Conservation (phyloP, 352 stramenopile genomes). For the Phytopythium litorale region DNA sequence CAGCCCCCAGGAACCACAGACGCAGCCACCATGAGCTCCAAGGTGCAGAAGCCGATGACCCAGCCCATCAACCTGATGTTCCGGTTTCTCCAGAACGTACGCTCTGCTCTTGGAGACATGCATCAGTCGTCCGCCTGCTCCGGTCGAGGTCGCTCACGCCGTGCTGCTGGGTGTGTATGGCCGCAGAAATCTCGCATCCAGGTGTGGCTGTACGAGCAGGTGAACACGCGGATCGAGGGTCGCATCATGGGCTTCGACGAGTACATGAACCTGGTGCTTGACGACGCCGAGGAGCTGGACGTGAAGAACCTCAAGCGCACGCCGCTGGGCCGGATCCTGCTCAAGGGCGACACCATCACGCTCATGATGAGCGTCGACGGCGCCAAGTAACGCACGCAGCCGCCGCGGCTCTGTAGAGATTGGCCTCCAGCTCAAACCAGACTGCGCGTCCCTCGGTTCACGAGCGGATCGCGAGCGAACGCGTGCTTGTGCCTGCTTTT, state of each 20-base stretch:
- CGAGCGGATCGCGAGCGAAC: not conserved
- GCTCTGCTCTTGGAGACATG: not conserved
- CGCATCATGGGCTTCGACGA: slow-evolving; percentile 98
- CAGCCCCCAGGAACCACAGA: not conserved
- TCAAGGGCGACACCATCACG: slow-evolving; percentile 99
- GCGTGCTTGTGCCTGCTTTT: not conserved
- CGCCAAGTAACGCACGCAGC: slow-evolving; percentile 24
- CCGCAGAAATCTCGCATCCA: slow-evolving; percentile 94
- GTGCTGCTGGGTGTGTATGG: slow-evolving; percentile 2
- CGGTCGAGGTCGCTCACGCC: not conserved
- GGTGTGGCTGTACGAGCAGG: slow-evolving; percentile 99
- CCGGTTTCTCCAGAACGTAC: slow-evolving; percentile 96
- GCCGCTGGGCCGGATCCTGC: slow-evolving; percentile 95
- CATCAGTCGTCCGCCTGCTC: not conserved
- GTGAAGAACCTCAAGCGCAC: slow-evolving; percentile 94
- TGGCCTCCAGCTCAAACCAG: not conserved
- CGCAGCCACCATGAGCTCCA: slow-evolving; percentile 76
- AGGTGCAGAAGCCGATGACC: slow-evolving; percentile 99
- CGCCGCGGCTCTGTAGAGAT: not conserved
- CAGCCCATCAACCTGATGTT: slow-evolving; percentile 99
- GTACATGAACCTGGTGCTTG: slow-evolving; percentile 99
- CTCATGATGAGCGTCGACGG: slow-evolving; percentile 93
- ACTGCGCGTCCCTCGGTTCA: not conserved
- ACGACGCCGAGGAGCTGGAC: slow-evolving; percentile 97
- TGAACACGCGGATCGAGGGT: slow-evolving; percentile 98